Evolutionary conservation across 2,329 filamentous ascomycete genomes (phyloP), one percentile per base, ranked within the genome.

Genomic region (Nannizziopsis arthrosporioides): DNA sequence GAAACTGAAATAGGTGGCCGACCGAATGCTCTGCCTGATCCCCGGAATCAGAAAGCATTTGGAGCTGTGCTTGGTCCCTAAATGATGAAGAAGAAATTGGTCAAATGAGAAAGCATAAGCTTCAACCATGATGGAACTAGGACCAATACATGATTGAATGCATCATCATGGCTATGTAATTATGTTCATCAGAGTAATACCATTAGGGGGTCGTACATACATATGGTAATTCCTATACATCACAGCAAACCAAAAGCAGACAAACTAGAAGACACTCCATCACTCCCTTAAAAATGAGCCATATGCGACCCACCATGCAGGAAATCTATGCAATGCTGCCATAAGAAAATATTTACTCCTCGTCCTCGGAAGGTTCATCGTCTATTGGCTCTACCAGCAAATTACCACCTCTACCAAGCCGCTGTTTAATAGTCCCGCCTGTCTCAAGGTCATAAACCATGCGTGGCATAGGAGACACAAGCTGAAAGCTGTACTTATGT

Each of bases 401-500:
- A 65, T 93, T 94, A 2, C 84, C 87, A 54, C 86, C 89, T 56
- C 81, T 74, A 2, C 90, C 87, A 61, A 96, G 82, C 56, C 78
- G 77, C 55, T 85, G 77, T 22, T 75, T 75, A 57, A 95, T 74
- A 17, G 78, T 82, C 3, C 77, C 79, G 0, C 76, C 76, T 34
- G 72, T 70, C 47, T 80, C 78, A 4, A 89, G 70, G 52, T 84
- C 81, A 63, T 85, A 90, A 30, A 92, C 85, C 51, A 82, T 78
- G 44, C 92, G 74, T 5, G 92, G 92, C 74, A 98, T 80, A 0
- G 87, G 82, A 19, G 83, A 85, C 2, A 90, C 87, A 39, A 98
- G 78, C 49, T 77, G 77, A 66, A 98, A 98, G n/a, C 69, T 70
- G 68, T 92, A 98, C 56, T 81, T 72, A 63, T 96, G 89, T 55